Evolutionary conservation across 78 protist species (phyloP).

Genomic region (Chrysochromulina tobinii): DNA sequence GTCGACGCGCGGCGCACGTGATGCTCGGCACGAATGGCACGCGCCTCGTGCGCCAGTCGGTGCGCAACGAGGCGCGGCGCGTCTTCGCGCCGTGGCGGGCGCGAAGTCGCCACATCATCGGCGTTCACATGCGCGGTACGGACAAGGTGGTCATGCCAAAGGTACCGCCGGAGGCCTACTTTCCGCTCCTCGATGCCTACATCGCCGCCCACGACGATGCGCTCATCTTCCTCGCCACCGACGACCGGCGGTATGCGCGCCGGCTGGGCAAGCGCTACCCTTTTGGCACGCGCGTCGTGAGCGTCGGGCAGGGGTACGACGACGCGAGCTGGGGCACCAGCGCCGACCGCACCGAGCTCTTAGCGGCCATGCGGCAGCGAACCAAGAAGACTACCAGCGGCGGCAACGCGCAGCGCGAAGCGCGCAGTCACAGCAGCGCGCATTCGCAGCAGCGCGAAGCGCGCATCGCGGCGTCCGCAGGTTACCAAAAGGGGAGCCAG

Average conservation of each 20-base stretch:
- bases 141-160: neutral
- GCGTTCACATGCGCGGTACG: conserved; percentile 16
- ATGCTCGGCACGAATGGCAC: no score
- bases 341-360: neutral
- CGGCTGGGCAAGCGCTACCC: neutral
- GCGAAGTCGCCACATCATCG: neutral
- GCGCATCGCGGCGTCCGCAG: neutral
- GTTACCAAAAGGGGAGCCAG: neutral
- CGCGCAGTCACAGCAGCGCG: neutral
- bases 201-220: neutral
- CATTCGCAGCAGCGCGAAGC: no score
- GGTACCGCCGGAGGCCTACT: conserved; percentile 5
- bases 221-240: conserved; percentile 12
- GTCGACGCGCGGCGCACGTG: no score
- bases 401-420: neutral
- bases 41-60: no score
- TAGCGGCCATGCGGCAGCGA: neutral
- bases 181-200: neutral
- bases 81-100: neutral
- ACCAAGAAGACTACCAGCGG: neutral
- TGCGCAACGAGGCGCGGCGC: neutral
- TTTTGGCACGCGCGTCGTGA: neutral
- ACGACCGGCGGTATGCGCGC: neutral
- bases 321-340: neutral
- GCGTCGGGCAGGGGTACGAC: neutral